Evolutionary conservation across 495 filamentous ascomycete species (phyloP).

Genomic region (Aspergillus leporis): DNA sequence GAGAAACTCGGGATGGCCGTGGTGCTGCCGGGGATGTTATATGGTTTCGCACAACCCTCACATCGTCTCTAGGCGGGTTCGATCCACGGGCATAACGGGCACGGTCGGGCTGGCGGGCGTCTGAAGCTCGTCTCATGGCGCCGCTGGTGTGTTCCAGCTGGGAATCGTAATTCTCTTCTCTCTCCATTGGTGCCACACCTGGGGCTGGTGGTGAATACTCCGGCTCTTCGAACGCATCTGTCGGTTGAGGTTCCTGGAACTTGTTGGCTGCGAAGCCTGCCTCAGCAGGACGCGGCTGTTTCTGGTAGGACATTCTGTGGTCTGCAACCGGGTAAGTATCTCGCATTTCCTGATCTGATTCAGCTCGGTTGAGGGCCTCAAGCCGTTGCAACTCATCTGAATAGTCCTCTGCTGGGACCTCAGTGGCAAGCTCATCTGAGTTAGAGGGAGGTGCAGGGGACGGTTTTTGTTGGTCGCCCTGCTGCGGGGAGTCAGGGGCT

Average conservation of each 20-base stretch:
- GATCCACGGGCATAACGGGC: slow-evolving; percentile 24
- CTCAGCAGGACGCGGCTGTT: slow-evolving; percentile 27
- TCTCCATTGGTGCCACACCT: slow-evolving; percentile 36
- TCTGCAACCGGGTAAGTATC: slow-evolving; percentile 50
- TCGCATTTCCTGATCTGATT: slow-evolving; percentile 49
- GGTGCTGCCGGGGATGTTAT: slow-evolving; percentile 75
- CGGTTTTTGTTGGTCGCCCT: slow-evolving; percentile 29
- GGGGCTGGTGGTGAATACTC: slow-evolving; percentile 54
- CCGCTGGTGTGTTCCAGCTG: slow-evolving; percentile 21
- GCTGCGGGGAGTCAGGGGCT: slow-evolving; percentile 51
- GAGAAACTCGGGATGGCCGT: slow-evolving; percentile 79
- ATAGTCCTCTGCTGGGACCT: slow-evolving; percentile 31
- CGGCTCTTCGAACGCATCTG: slow-evolving; percentile 44
- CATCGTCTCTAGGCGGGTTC: slow-evolving; percentile 32
- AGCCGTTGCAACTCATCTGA: slow-evolving; percentile 51
- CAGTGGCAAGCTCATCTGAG: slow-evolving; percentile 26
- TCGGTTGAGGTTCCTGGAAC: slow-evolving; percentile 21
- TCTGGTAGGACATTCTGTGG: slow-evolving; percentile 31
- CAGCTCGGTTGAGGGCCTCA: slow-evolving; percentile 45
- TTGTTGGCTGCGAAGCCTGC: slow-evolving; percentile 19
- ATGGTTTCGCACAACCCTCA: slow-evolving; percentile 58
- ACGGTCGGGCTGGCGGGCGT: slow-evolving; percentile 24
- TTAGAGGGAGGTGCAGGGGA: slow-evolving; percentile 31
- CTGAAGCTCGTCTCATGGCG: slow-evolving; percentile 21
- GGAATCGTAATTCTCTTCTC: slow-evolving; percentile 26